Evolutionary conservation across 2,329 filamentous ascomycete species (phyloP), one percentile per base, ranked within the genome.

Genomic region (Ceratocystis eucalypticola): DNA sequence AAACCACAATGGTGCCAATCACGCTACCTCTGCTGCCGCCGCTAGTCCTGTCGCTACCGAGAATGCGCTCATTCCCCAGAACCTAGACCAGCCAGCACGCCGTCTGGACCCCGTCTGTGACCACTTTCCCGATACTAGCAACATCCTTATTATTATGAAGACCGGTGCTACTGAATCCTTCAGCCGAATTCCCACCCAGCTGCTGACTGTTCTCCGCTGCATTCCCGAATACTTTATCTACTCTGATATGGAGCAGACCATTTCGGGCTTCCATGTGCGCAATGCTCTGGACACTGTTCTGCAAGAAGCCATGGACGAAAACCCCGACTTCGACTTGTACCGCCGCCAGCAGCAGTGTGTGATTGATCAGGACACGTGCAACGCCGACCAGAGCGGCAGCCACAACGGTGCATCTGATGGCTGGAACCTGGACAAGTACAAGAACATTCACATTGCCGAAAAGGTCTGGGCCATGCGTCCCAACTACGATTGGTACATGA

Each of bases 361-460:
- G 30, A 71, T 76, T 63, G 76, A 78, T 45, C 77, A 79, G 59
- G 77, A 78, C 55, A 77, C 76, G 65, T 79, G 80, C 69, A 76
- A 76, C 68, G 75, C 73, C 71, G 44, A 68, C 66, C 66, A 69
- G 64, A 65, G 72, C 61, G 66, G 62, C 67, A 5, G 69, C 67
- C 66, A 66, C 70, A 68, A 61, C 71, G 71, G 70, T 61, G 67
- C 71, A 45, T 46, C 70, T n/a, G 74, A 77, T 25, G 77, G 76
- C 1, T 85, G 82, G 83, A 76, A 75, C 20, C 72, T 85, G 48
- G 83, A 85, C 74, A 84, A 84, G 74, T 85, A 83, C 75, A 85
- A 85, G 73, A 84, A 83, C 71, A 75, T 84, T 59, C 82, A 84
- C 71, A 83, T 84, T 71, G 78, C 82, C 12, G 79, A 83, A 72